These are phyloP conservation scores for Amoebophrya sp. DNA, from an alignment of 169 alveolate genomes.

Conservation along the genomic window DNA sequence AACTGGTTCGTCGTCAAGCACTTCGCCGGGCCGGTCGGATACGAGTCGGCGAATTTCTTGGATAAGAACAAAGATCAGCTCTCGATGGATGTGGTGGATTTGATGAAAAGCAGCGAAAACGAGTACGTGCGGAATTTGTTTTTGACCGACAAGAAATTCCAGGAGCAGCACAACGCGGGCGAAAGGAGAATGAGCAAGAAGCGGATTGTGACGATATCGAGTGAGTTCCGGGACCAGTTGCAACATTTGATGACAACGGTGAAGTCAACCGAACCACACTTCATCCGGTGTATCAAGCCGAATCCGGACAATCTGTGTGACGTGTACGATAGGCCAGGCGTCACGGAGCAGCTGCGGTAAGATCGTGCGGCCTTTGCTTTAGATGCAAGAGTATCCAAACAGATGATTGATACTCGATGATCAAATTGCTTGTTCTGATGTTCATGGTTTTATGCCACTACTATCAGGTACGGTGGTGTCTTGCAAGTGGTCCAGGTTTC, in stretches of 20 bases:
- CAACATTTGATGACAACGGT: constrained; percentile 73
- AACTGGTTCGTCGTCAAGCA: constrained; percentile 79
- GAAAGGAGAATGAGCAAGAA: constrained; percentile 24
- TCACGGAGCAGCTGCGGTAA: constrained; percentile 24
- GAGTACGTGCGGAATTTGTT: constrained; percentile 28
- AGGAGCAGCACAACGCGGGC: not conserved
- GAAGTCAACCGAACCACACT: constrained; percentile 74
- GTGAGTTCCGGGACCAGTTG: constrained; percentile 82
- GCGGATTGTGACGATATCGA: constrained; percentile 63
- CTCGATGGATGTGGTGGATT: constrained; percentile 53
- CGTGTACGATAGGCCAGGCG: constrained; percentile 17
- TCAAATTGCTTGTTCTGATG: too few species aligned
- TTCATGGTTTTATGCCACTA: not conserved
- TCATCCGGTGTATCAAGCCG: constrained; percentile 88
- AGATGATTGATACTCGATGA: too few species aligned
- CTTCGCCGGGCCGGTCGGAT: constrained; percentile 93
- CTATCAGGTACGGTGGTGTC: constrained; percentile 61
- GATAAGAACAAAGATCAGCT: constrained; percentile 92
- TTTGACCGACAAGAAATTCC: not conserved
- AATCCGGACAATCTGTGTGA: constrained; percentile 56
- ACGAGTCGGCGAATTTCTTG: constrained; percentile 80
- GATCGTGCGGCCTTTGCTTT: too few species aligned
- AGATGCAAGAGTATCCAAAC: too few species aligned
- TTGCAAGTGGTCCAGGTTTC: constrained; percentile 81
- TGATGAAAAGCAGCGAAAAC: constrained; percentile 31